Conservation (phyloP, 169 alveolate species). For the Cryptosporidium ryanae region DNA sequence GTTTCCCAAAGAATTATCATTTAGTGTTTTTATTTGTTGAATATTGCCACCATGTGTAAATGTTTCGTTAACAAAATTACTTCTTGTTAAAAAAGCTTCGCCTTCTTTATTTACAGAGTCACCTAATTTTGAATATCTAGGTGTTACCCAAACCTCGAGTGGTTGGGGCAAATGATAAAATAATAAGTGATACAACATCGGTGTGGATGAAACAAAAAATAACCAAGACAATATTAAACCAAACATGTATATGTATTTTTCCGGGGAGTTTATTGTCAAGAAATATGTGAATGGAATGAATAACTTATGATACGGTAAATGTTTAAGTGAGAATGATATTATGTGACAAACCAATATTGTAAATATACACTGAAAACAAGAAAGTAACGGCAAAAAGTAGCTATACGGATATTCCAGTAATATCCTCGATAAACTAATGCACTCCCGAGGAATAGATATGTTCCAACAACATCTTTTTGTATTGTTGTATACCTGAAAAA, state of each 20-base stretch:
- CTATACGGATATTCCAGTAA: constrained; percentile 64
- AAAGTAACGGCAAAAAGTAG: constrained; percentile 43
- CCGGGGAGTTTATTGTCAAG: constrained; percentile 55
- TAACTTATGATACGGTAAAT: constrained; percentile 39
- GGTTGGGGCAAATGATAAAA: constrained; percentile 72
- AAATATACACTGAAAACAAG: constrained; percentile 61
- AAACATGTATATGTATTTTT: constrained; percentile 35
- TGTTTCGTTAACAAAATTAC: background rate
- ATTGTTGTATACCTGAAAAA: constrained; percentile 60
- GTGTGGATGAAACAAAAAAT: constrained; percentile 36
- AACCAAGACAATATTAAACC: constrained; percentile 49
- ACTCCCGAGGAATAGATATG: constrained; percentile 59
- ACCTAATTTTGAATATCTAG: constrained; percentile 55
- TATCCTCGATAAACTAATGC: constrained; percentile 49
- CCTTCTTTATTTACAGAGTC: background rate
- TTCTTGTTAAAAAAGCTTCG: background rate
- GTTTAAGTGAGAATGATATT: constrained; percentile 15
- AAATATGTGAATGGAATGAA: constrained; percentile 62
- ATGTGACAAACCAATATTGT: constrained; percentile 45
- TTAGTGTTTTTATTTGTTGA: too few species aligned
- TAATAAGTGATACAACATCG: constrained; percentile 64
- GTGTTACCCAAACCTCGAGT: constrained; percentile 73
- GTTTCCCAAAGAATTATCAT: background rate
- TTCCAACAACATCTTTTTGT: constrained; percentile 71
- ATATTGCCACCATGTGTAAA: background rate